Percentiles rank a stretch among this genome's conserved stretches.
phyloP scores from a whole-genome alignment of 192 early-diverging fungal genomes.

The Coemansia umbellata region DNA sequence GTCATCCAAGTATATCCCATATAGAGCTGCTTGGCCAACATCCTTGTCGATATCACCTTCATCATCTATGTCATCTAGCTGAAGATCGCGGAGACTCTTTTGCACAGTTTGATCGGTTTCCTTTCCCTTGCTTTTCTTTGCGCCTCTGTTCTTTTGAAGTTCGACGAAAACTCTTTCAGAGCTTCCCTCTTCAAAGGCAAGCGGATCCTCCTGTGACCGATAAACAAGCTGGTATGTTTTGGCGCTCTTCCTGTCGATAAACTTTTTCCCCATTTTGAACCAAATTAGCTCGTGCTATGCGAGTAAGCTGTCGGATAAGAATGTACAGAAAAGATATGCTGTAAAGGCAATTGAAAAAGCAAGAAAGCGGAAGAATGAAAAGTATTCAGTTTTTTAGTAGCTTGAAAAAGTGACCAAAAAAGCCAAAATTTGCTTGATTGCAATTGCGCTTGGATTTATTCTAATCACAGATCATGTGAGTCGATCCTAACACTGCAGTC shows the following conservation, averaged over 20 bases:
- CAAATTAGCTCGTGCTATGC: no score
- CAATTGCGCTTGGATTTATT: no score
- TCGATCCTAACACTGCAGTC: no score
- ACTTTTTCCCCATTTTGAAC: slow-evolving; percentile 54
- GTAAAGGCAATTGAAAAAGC: not conserved
- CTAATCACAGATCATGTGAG: no score
- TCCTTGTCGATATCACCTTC: slow-evolving; percentile 33
- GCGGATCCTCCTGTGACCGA: slow-evolving; percentile 92
- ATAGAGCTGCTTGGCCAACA: slow-evolving; percentile 62
- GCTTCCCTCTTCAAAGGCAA: slow-evolving; percentile 75
- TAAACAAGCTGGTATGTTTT: slow-evolving; percentile 89
- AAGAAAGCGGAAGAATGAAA: not conserved
- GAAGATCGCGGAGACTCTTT: slow-evolving; percentile 17
- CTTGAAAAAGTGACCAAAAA: no score
- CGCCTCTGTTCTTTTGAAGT: slow-evolving; percentile 21
- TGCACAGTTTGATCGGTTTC: slow-evolving; percentile 25
- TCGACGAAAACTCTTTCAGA: slow-evolving; percentile 78
- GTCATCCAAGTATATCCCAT: slow-evolving; percentile 90
- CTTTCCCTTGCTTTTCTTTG: slow-evolving; percentile 7
- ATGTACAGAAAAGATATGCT: not conserved
- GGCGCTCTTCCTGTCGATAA: slow-evolving; percentile 85
- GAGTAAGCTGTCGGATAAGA: no score
- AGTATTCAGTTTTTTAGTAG: no score
- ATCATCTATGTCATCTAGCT: slow-evolving; percentile 10
- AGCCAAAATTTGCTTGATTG: no score